phyloP scores from a whole-genome alignment of 2,329 filamentous ascomycete species.

The Colletotrichum camelliae region DNA sequence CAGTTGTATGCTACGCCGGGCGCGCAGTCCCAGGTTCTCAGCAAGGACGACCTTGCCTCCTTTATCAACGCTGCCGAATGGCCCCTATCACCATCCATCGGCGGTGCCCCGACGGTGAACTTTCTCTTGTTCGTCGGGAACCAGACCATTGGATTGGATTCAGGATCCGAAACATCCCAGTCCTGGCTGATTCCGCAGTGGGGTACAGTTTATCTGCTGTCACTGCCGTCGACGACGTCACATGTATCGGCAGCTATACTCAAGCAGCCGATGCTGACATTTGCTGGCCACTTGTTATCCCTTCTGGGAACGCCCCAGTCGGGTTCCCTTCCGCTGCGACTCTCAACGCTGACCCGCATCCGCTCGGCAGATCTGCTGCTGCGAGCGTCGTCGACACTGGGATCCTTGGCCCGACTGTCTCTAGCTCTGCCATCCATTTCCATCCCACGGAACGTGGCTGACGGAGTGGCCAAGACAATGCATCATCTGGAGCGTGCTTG shows the following conservation, averaged over 20 bases:
- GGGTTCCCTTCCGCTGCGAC: constrained; percentile 82
- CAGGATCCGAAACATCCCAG: constrained; percentile 55
- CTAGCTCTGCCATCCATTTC: constrained; percentile 87
- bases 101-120: constrained; percentile 91
- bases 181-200: constrained; percentile 96
- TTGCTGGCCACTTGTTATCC: constrained; percentile 87
- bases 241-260: constrained; percentile 71
- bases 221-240: constrained; percentile 43
- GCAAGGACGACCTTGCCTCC: constrained; percentile 85
- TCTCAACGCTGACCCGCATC: constrained; percentile 85
- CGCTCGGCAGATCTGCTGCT: constrained; percentile 84
- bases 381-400: constrained; percentile 90
- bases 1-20: constrained; percentile 85
- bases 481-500: constrained; percentile 80
- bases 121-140: constrained; percentile 92
- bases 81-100: constrained; percentile 94
- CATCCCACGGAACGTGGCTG: constrained; percentile 85
- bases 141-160: constrained; percentile 66
- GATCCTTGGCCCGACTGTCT: constrained; percentile 87
- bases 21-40: constrained; percentile 69
- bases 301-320: constrained; percentile 84
- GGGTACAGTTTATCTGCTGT: constrained; percentile 74
- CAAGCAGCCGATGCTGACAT: constrained; percentile 83
- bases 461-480: constrained; percentile 83
- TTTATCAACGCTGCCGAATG: constrained; percentile 99